Conservation (phyloP, 2,329 filamentous ascomycete species). For the Lasiodiplodia citricola region DNA sequence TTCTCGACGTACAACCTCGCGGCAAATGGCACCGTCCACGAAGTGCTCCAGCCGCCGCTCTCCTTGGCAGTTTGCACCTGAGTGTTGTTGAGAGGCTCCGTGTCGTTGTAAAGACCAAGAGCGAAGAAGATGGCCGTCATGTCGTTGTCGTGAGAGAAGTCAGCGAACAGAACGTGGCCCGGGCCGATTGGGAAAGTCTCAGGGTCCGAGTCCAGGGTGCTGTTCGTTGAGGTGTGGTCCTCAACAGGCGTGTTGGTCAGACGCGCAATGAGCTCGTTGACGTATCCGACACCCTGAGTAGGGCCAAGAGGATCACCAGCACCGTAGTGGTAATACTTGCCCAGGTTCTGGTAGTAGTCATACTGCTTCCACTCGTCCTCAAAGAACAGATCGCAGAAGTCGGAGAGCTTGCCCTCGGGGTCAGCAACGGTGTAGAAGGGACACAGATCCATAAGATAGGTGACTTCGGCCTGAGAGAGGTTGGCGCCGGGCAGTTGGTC, state of each 20-base stretch:
- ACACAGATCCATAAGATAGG: slow-evolving; percentile 86
- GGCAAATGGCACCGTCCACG: slow-evolving; percentile 83
- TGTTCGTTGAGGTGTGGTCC: slow-evolving; percentile 78
- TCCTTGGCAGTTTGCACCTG: slow-evolving; percentile 50
- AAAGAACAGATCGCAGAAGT: slow-evolving; percentile 79
- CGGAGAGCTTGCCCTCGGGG: slow-evolving; percentile 61
- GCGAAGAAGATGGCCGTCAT: slow-evolving; percentile 79
- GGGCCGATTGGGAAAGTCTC: slow-evolving; percentile 71
- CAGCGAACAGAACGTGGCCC: slow-evolving; percentile 71
- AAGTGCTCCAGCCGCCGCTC: slow-evolving; percentile 72
- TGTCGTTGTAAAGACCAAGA: slow-evolving; percentile 76
- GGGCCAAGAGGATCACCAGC: slow-evolving; percentile 78
- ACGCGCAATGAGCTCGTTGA: slow-evolving; percentile 85
- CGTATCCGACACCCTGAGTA: slow-evolving; percentile 85
- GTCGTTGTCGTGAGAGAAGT: slow-evolving; percentile 91
- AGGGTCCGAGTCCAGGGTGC: slow-evolving; percentile 71
- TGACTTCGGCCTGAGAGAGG: slow-evolving; percentile 65
- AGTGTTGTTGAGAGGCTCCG: slow-evolving; percentile 53
- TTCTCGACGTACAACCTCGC: slow-evolving; percentile 86
- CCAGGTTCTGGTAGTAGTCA: slow-evolving; percentile 78
- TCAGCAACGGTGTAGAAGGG: slow-evolving; percentile 78
- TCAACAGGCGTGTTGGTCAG: slow-evolving; percentile 71
- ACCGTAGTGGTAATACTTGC: slow-evolving; percentile 84
- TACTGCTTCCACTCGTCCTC: slow-evolving; percentile 76
- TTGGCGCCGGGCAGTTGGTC: slow-evolving; percentile 69